phyloP scores from a whole-genome alignment of 164 flowering plant genomes.

The Nymphaea colorata region DNA sequence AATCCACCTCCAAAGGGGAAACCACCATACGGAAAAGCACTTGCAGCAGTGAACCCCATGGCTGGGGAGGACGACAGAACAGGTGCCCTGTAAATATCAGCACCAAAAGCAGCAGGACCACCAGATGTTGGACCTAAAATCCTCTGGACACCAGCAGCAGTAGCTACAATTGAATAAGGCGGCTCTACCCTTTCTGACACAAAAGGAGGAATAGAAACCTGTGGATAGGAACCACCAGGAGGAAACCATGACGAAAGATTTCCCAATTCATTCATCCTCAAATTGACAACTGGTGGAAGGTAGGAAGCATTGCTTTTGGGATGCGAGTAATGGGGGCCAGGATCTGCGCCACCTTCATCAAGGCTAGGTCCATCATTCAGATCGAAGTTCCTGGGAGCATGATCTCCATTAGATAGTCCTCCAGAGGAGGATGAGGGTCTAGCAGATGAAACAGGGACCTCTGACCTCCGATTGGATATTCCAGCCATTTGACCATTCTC shows the following conservation, averaged over 20 bases:
- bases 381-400: slow-evolving; percentile 52
- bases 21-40: slow-evolving; percentile 42
- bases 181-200: slow-evolving; percentile 6
- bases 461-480: slow-evolving; percentile 16
- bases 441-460: slow-evolving; percentile 16
- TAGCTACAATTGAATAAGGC: slow-evolving; percentile 31
- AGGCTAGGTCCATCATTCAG: slow-evolving; percentile 69
- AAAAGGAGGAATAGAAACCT: no score
- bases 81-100: slow-evolving; percentile 54
- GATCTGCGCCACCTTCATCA: slow-evolving; percentile 16
- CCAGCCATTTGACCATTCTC: slow-evolving; percentile 25
- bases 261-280: slow-evolving; percentile 47
- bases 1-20: slow-evolving; percentile 58
- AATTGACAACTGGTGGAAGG: slow-evolving; percentile 28
- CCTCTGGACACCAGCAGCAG: slow-evolving; percentile 43
- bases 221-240: slow-evolving; percentile 34
- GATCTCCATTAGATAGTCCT: slow-evolving; percentile 30
- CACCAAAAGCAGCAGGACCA: slow-evolving; percentile 11
- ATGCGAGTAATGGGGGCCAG: no score
- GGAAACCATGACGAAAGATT: slow-evolving; percentile 55
- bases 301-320: slow-evolving; percentile 11
- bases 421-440: slow-evolving; percentile 14
- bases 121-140: slow-evolving; percentile 29
- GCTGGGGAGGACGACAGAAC: slow-evolving; percentile 78
- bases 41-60: slow-evolving; percentile 25